Conservation (phyloP, 441 rosid genomes). For the Populus trichocarpa region DNA sequence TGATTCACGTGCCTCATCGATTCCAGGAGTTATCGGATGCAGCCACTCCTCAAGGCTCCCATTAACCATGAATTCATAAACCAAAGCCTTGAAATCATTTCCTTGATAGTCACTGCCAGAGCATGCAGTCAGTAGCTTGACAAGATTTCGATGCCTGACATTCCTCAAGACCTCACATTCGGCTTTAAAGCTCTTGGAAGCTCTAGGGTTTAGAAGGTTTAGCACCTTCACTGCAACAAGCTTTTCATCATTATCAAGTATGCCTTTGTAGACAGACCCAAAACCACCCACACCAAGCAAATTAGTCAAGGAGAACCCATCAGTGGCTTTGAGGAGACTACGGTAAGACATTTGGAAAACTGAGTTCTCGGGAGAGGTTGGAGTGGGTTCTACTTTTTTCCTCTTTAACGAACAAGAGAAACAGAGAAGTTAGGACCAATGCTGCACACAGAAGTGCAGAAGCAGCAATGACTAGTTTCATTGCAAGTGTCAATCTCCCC, state of each 20-base stretch:
- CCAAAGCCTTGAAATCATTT: not conserved
- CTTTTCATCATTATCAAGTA: not conserved
- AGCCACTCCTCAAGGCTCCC: conserved; percentile 9
- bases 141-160: conserved; percentile 18
- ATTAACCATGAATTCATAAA: conserved; percentile 4
- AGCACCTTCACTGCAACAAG: conserved; percentile 11
- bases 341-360: not conserved
- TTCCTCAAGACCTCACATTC: conserved; percentile 7
- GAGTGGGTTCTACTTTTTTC: not conserved
- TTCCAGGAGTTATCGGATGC: not conserved
- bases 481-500: not conserved
- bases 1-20: not conserved
- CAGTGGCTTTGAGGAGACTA: conserved; percentile 8
- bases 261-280: conserved; percentile 19
- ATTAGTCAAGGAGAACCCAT: conserved; percentile 11
- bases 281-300: conserved; percentile 9
- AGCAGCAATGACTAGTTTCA: not conserved
- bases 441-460: not conserved
- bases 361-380: not conserved
- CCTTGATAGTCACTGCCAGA: not conserved
- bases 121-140: conserved; percentile 15
- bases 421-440: not conserved
- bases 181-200: conserved; percentile 13
- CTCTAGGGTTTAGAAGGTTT: conserved; percentile 12
- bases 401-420: not conserved